Percentiles rank a stretch among this genome's conserved stretches.
These are phyloP conservation scores for Amanita fuliginea DNA, from an alignment of 768 basidiomycete genomes.

Conservation along the genomic window DNA sequence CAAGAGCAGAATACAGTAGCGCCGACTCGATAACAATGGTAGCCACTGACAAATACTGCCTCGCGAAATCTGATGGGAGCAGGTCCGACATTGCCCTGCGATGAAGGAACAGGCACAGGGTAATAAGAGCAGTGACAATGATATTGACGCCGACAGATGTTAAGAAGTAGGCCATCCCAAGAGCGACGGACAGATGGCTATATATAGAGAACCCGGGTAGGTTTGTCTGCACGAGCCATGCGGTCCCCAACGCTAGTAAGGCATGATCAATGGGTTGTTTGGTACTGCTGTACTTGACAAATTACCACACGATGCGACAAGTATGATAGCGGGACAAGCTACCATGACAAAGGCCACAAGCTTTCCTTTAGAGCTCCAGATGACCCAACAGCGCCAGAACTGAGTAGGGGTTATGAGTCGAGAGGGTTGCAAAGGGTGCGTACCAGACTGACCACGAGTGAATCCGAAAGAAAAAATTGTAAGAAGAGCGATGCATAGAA, in stretches of 20 bases:
- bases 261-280: background rate
- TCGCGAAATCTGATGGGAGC: conserved; percentile 18
- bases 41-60: conserved; percentile 19
- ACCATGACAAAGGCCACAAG: conserved; percentile 15
- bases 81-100: conserved; percentile 15
- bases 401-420: conserved; percentile 5
- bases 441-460: conserved; percentile 19
- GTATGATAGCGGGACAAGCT: conserved; percentile 17
- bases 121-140: conserved; percentile 21
- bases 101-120: conserved; percentile 17
- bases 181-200: conserved; percentile 14
- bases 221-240: conserved; percentile 23
- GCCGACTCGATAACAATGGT: conserved; percentile 26
- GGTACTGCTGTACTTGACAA: background rate
- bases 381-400: conserved; percentile 31
- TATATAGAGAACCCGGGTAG: conserved; percentile 20
- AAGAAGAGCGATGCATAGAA: conserved; percentile 32
- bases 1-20: conserved; percentile 21
- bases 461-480: conserved; percentile 29
- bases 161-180: conserved; percentile 19
- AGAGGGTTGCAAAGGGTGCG: background rate
- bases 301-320: conserved; percentile 18
- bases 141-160: conserved; percentile 22
- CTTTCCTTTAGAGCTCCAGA: conserved; percentile 22
- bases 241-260: conserved; percentile 20